Percentiles rank a stretch among this genome's conserved stretches.
phyloP scores from a whole-genome alignment of 352 stramenopile species.

The Pythium brachiatum region DNA sequence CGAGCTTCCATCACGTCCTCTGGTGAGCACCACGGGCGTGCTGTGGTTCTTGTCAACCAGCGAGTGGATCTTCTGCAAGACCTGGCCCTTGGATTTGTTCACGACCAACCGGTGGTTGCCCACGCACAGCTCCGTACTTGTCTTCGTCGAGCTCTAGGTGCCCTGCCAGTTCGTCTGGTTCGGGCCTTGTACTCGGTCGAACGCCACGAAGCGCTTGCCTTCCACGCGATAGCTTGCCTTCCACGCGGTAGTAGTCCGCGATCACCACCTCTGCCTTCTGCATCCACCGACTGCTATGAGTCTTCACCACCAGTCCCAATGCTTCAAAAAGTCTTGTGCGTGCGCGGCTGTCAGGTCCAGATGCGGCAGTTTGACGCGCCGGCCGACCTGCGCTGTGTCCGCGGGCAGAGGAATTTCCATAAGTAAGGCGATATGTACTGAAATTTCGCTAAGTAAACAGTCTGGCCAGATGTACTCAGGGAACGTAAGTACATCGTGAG shows the following conservation, averaged over 20 bases:
- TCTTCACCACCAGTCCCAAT: constrained; percentile 83
- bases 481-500: no score
- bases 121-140: constrained; percentile 64
- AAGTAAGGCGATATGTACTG: no score
- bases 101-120: constrained; percentile 84
- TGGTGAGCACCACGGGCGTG: constrained; percentile 65
- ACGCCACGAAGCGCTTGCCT: constrained; percentile 72
- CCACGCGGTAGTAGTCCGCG: constrained; percentile 76
- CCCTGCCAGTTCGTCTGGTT: constrained; percentile 67
- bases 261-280: constrained; percentile 83
- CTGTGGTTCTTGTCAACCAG: constrained; percentile 73
- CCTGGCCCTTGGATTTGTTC: constrained; percentile 84
- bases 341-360: constrained; percentile 56
- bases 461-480: no score
- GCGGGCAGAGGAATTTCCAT: no score
- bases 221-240: no score
- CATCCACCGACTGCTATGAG: constrained; percentile 75
- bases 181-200: constrained; percentile 60
- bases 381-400: constrained; percentile 75
- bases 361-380: constrained; percentile 61
- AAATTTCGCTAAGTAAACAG: no score
- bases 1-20: constrained; percentile 81
- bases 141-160: constrained; percentile 67
- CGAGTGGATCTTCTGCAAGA: constrained; percentile 76
- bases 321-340: constrained; percentile 76